These are phyloP conservation scores for Debaryomyces udenii DNA, from an alignment of 1,139 yeast species.

Conservation along the genomic window DNA sequence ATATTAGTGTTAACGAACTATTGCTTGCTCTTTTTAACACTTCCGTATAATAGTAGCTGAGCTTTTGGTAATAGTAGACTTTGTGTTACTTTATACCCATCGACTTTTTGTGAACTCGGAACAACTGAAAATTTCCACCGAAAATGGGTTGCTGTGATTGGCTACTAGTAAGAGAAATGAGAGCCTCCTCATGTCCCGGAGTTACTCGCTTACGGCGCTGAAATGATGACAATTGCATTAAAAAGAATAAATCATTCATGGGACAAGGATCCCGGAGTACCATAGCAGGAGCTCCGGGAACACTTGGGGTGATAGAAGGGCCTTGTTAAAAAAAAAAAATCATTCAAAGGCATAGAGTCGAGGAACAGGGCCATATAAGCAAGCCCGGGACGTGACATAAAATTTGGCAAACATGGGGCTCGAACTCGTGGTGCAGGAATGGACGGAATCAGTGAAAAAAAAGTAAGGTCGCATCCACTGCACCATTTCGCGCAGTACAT, in stretches of 20 bases:
- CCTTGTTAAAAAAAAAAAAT: too few species aligned
- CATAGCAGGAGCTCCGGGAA: too few species aligned
- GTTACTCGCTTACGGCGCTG: constrained; percentile 3
- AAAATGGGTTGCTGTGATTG: constrained; percentile 5
- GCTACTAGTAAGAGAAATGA: neutral
- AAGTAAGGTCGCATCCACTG: too few species aligned
- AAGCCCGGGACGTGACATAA: neutral
- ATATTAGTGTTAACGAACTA: neutral
- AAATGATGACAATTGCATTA: too few species aligned
- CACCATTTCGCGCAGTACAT: too few species aligned
- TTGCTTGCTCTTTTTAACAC: constrained; percentile 3
- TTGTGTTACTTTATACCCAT: constrained; percentile 6
- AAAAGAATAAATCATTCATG: too few species aligned
- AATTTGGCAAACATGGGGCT: too few species aligned
- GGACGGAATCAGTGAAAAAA: too few species aligned
- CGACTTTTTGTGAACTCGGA: constrained; percentile 5
- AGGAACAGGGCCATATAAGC: neutral
- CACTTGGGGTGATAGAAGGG: too few species aligned
- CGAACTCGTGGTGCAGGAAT: too few species aligned
- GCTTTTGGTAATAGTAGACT: neutral
- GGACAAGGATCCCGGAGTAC: too few species aligned
- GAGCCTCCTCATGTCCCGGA: constrained; percentile 8
- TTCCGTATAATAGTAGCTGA: neutral
- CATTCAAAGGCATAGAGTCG: too few species aligned
- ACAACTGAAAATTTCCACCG: constrained; percentile 2